phyloP scores from a whole-genome alignment of 2,329 filamentous ascomycete species.

The Hypoxylon rubiginosum region DNA sequence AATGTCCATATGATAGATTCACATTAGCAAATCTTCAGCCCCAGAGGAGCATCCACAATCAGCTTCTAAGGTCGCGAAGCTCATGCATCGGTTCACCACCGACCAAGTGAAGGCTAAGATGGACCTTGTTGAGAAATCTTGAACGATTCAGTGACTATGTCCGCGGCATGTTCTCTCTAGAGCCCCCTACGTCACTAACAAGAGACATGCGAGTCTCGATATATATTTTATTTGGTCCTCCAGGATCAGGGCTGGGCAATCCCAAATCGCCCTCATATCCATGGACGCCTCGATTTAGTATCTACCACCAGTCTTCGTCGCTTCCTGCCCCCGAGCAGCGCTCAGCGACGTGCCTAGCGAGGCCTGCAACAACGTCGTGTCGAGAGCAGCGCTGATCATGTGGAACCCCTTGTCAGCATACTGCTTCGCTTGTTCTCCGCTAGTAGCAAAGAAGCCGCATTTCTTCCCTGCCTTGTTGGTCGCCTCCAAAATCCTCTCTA shows the following conservation, averaged over 20 bases:
- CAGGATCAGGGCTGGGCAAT: background rate
- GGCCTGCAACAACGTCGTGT: slow-evolving; percentile 65
- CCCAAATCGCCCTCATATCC: background rate
- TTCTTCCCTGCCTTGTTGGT: slow-evolving; percentile 74
- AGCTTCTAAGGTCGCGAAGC: slow-evolving; percentile 72
- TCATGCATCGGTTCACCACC: slow-evolving; percentile 82
- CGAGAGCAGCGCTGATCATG: slow-evolving; percentile 71
- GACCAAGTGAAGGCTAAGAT: slow-evolving; percentile 77
- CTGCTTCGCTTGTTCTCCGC: slow-evolving; percentile 66
- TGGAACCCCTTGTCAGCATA: slow-evolving; percentile 71
- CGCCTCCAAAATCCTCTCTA: slow-evolving; percentile 69
- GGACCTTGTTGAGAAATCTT: slow-evolving; percentile 65
- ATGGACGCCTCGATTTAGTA: slow-evolving; percentile 55
- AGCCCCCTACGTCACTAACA: background rate
- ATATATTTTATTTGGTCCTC: background rate
- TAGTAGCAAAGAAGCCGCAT: slow-evolving; percentile 70
- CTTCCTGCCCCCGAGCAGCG: slow-evolving; percentile 59
- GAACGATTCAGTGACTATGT: slow-evolving; percentile 9
- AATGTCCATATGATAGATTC: slow-evolving; percentile 60
- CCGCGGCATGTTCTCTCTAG: background rate
- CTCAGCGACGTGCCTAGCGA: slow-evolving; percentile 62
- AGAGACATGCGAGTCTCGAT: background rate
- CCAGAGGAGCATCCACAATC: slow-evolving; percentile 66
- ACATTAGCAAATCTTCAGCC: slow-evolving; percentile 70
- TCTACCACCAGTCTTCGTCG: slow-evolving; percentile 55